Evolutionary conservation across 257 asterid genomes (phyloP).

Genomic region (Avicennia marina): DNA sequence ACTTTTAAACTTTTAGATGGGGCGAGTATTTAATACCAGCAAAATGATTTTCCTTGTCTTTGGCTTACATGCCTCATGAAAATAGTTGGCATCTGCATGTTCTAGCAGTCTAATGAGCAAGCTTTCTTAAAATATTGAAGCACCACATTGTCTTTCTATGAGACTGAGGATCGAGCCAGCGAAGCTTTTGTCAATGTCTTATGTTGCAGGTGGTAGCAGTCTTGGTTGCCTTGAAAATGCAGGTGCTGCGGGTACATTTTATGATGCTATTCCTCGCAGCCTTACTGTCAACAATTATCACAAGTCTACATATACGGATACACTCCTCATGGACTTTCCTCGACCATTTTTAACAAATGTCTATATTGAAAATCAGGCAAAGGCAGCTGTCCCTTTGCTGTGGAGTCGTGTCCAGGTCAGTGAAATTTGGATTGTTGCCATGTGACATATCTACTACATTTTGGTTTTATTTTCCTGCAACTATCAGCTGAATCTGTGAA

Average conservation of each 20-base stretch:
- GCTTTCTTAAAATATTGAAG: not conserved
- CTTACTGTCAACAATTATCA: constrained; percentile 85
- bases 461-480: not conserved
- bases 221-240: constrained; percentile 91
- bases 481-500: not conserved
- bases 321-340: constrained; percentile 91
- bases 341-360: constrained; percentile 90
- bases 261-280: constrained; percentile 88
- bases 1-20: no score
- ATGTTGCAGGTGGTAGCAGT: constrained; percentile 85
- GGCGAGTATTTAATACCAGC: not conserved
- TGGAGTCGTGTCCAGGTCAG: constrained; percentile 99
- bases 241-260: constrained; percentile 97
- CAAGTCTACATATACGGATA: constrained; percentile 79
- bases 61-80: not conserved
- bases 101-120: not conserved
- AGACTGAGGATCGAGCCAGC: constrained; percentile 14
- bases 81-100: no score
- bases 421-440: not conserved
- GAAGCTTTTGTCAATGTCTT: constrained; percentile 1
- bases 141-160: constrained; percentile 12
- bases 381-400: constrained; percentile 91
- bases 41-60: not conserved
- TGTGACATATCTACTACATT: no score
- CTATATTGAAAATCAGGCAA: constrained; percentile 70